phyloP scores from a whole-genome alignment of 1,139 yeast genomes.

The Arxiozyma slooffiae region DNA sequence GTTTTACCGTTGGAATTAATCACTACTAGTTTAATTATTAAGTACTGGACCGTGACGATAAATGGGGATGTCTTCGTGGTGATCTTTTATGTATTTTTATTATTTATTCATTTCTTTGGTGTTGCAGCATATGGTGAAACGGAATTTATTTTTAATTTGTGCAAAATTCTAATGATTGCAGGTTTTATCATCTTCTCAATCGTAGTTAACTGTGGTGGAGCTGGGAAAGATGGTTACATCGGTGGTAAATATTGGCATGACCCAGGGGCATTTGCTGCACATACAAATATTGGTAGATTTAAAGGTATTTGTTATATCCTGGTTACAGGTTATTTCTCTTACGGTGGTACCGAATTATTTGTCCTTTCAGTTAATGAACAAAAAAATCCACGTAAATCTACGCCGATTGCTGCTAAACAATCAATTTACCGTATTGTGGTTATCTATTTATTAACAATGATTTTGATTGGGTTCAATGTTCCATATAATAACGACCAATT shows the following conservation, averaged over 20 bases:
- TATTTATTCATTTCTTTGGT: conserved; percentile 51
- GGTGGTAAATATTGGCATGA: conserved; percentile 53
- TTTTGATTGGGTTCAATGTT: conserved; percentile 56
- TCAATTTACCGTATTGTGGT: conserved; percentile 63
- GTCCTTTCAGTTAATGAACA: conserved; percentile 88
- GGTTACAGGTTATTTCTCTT: conserved; percentile 75
- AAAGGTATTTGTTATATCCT: conserved; percentile 77
- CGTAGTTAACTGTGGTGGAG: conserved; percentile 55
- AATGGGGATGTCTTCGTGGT: conserved; percentile 58
- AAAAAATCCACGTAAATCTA: conserved; percentile 58
- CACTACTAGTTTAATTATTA: conserved; percentile 61
- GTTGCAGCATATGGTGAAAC: conserved; percentile 68
- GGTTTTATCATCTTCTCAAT: conserved; percentile 58
- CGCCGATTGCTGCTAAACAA: conserved; percentile 64
- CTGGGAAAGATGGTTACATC: conserved; percentile 48
- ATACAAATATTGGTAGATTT: conserved; percentile 30
- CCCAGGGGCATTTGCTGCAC: conserved; percentile 44
- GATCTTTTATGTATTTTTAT: conserved; percentile 48
- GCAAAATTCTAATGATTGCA: conserved; percentile 49
- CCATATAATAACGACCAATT: conserved; percentile 44
- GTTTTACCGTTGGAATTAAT: conserved; percentile 70
- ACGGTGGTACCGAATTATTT: conserved; percentile 72
- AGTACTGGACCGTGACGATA: conserved; percentile 50
- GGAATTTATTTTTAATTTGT: conserved; percentile 48
- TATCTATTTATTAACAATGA: conserved; percentile 50